A percentile compares a stretch with the other conserved stretches of the same genome.
Evolutionary conservation across 108 stramenopile species (phyloP).

Genomic region (Licmophora abbreviata): DNA sequence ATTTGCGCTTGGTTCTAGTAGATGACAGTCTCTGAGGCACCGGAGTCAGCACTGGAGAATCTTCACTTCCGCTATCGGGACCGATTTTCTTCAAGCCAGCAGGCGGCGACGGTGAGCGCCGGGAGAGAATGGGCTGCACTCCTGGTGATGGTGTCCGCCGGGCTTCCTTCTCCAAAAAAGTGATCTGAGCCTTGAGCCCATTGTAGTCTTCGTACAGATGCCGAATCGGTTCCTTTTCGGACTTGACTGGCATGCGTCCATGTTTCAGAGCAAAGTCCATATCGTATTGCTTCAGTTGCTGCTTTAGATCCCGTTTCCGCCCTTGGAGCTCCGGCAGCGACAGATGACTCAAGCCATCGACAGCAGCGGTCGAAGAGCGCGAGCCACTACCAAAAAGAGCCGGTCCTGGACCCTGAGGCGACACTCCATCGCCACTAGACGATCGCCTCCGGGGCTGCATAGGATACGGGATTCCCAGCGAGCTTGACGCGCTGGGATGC

Average conservation of each 20-base stretch:
- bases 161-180: constrained; percentile 52
- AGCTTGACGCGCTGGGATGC: not conserved
- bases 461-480: no score
- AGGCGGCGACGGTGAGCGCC: constrained; percentile 8
- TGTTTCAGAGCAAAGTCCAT: constrained; percentile 74
- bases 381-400: not conserved
- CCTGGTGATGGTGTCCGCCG: constrained; percentile 23
- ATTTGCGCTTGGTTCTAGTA: not conserved
- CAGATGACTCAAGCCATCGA: constrained; percentile 30
- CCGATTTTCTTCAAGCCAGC: no score
- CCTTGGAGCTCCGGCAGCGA: constrained; percentile 62
- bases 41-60: not conserved
- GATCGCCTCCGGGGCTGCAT: not conserved
- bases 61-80: constrained; percentile 2
- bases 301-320: constrained; percentile 76
- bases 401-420: constrained; percentile 1
- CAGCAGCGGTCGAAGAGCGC: not conserved
- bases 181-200: constrained; percentile 76
- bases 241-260: constrained; percentile 89
- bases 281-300: constrained; percentile 88
- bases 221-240: constrained; percentile 97
- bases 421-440: not conserved
- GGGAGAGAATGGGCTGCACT: not conserved
- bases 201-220: constrained; percentile 94
- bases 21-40: not conserved